Percentiles rank a stretch among this genome's conserved stretches.
phyloP scores from a whole-genome alignment of 495 filamentous ascomycete genomes.

The Pyronema domesticum region DNA sequence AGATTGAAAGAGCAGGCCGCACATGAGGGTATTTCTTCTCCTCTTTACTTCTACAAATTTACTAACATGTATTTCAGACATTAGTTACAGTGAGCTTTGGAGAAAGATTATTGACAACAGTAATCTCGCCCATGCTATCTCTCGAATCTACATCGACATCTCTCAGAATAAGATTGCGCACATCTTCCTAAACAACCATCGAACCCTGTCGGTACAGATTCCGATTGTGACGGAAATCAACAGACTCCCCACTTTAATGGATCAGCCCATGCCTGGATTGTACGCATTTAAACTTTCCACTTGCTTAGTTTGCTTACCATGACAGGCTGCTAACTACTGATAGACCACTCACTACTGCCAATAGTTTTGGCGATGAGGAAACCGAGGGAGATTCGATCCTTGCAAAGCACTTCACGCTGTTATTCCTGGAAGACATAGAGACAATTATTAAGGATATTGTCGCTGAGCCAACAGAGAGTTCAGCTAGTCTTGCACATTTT shows the following conservation, averaged over 20 bases:
- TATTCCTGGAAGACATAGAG: constrained; percentile 70
- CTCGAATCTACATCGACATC: constrained; percentile 60
- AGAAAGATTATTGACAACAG: constrained; percentile 53
- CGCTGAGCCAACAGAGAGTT: constrained; percentile 50
- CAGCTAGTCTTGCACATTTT: constrained; percentile 60
- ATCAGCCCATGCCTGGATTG: constrained; percentile 49
- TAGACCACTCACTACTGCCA: constrained; percentile 51
- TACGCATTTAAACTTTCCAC: constrained; percentile 29
- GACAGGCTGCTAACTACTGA: not conserved
- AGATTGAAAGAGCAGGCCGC: constrained; percentile 58
- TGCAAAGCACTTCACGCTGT: constrained; percentile 67
- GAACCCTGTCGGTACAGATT: constrained; percentile 69
- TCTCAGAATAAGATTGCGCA: constrained; percentile 69
- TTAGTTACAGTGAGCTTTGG: constrained; percentile 32
- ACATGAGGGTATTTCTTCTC: constrained; percentile 43
- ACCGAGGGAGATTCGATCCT: constrained; percentile 39
- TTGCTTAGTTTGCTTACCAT: not conserved
- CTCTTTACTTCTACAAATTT: constrained; percentile 17
- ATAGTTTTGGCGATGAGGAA: constrained; percentile 45
- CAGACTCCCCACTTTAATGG: constrained; percentile 48
- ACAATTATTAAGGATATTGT: constrained; percentile 71
- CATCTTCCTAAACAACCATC: constrained; percentile 38
- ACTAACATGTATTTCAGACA: constrained; percentile 3
- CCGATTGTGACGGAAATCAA: constrained; percentile 60
- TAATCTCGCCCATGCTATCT: constrained; percentile 67